phyloP scores from a whole-genome alignment of 805 yeast genomes.

The Schwanniomyces pseudopolymorphus region DNA sequence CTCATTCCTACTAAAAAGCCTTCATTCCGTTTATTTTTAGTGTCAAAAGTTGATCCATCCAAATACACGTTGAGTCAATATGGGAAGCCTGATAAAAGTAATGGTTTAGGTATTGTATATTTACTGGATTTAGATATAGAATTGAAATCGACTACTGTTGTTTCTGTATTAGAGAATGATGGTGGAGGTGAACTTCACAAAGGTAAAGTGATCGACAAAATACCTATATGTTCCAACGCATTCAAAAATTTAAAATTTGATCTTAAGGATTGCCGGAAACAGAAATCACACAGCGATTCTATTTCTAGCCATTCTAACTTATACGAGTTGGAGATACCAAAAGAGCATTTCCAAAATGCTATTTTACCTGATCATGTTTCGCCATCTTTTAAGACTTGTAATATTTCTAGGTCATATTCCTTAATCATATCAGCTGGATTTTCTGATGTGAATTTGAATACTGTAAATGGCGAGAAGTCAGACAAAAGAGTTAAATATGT shows the following conservation, averaged over 20 bases:
- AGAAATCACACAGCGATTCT: constrained; percentile 23
- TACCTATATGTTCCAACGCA: constrained; percentile 30
- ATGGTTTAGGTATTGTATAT: constrained; percentile 48
- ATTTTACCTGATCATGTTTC: constrained; percentile 47
- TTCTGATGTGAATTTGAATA: constrained; percentile 22
- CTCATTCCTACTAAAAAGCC: constrained; percentile 45
- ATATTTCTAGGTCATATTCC: constrained; percentile 41
- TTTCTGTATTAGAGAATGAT: constrained; percentile 25
- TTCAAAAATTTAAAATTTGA: constrained; percentile 40
- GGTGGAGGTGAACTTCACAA: constrained; percentile 24
- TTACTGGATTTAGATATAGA: constrained; percentile 40
- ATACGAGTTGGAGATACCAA: constrained; percentile 48
- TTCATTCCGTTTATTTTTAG: constrained; percentile 31
- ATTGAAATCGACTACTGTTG: constrained; percentile 24
- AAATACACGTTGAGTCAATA: constrained; percentile 27
- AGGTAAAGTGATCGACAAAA: constrained; percentile 21
- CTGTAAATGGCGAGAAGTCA: constrained; percentile 16
- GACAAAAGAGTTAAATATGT: constrained; percentile 23
- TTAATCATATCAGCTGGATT: constrained; percentile 22
- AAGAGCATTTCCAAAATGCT: constrained; percentile 36
- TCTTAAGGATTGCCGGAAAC: constrained; percentile 30
- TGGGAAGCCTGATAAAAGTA: constrained; percentile 38
- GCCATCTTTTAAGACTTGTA: constrained; percentile 59
- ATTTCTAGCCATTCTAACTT: constrained; percentile 9
- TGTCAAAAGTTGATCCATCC: constrained; percentile 28